Evolutionary conservation across 2,329 filamentous ascomycete genomes (phyloP).

Genomic region (Sporothrix curviconia): DNA sequence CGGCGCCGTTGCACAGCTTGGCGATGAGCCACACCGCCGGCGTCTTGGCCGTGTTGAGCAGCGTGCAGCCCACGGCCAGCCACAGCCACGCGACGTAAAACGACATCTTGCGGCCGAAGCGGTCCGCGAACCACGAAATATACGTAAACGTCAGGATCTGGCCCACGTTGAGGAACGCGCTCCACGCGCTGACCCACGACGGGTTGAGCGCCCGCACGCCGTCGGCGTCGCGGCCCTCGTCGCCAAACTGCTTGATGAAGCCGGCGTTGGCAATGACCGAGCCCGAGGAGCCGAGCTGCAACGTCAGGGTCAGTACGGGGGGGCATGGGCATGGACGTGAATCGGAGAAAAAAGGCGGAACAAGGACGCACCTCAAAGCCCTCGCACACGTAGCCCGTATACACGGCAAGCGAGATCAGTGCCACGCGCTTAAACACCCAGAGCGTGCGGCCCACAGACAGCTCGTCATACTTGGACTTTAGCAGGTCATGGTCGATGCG

Average conservation of each 20-base stretch:
- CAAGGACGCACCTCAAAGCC: slow-evolving; percentile 9
- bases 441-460: slow-evolving; percentile 7
- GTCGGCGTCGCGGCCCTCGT: neutral
- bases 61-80: slow-evolving; percentile 13
- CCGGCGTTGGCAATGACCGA: slow-evolving; percentile 12
- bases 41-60: slow-evolving; percentile 14
- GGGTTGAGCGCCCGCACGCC: slow-evolving; percentile 6
- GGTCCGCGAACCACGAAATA: slow-evolving; percentile 15
- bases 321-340: too few relatives aligned
- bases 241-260: slow-evolving; percentile 15
- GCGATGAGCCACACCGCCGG: slow-evolving; percentile 10
- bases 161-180: slow-evolving; percentile 14
- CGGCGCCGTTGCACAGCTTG: slow-evolving; percentile 14
- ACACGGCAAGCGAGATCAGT: slow-evolving; percentile 10
- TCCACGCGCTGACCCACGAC: slow-evolving; percentile 12
- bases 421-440: slow-evolving; percentile 12
- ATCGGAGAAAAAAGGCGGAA: too few relatives aligned
- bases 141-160: slow-evolving; percentile 15
- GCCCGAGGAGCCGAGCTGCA: slow-evolving; percentile 1
- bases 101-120: slow-evolving; percentile 12
- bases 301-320: too few relatives aligned
- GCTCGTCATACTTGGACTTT: slow-evolving; percentile 12
- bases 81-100: slow-evolving; percentile 14
- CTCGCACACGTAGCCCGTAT: slow-evolving; percentile 15
- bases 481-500: slow-evolving; percentile 12